These are phyloP conservation scores for Setomelanomma holmii DNA, from an alignment of 2,329 filamentous ascomycete species.

Conservation along the genomic window DNA sequence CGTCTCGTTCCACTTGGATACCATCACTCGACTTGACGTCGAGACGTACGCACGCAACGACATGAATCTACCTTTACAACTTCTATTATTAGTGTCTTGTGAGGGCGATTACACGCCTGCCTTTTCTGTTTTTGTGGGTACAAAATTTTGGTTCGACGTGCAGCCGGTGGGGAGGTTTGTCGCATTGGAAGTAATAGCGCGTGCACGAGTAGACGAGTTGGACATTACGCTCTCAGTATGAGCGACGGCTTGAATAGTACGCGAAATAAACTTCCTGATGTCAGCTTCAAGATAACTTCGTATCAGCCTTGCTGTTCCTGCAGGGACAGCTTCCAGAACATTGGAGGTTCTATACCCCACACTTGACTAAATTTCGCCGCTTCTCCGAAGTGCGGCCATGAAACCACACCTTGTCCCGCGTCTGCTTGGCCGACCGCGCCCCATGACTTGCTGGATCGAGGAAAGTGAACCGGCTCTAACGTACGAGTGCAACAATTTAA, in stretches of 20 bases:
- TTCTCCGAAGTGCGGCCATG: neutral
- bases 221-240: neutral
- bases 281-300: neutral
- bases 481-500: constrained; percentile 4
- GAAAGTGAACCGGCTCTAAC: constrained; percentile 1
- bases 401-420: neutral
- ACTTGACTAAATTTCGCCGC: neutral
- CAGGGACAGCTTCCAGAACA: neutral
- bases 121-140: neutral
- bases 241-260: neutral
- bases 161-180: neutral
- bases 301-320: neutral
- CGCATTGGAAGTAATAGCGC: no score
- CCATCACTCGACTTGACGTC: constrained; percentile 6
- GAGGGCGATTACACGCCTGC: neutral
- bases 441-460: constrained; percentile 12
- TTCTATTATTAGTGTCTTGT: constrained; percentile 27
- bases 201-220: neutral
- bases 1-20: constrained; percentile 9
- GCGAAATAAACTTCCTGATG: neutral
- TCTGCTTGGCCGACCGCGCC: constrained; percentile 6
- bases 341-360: constrained; percentile 2
- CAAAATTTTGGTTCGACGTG: neutral
- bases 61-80: constrained; percentile 14
- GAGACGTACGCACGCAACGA: constrained; percentile 13